These are phyloP conservation scores for Colletotrichum navitas DNA, from an alignment of 2,329 filamentous ascomycete species.

Conservation along the genomic window DNA sequence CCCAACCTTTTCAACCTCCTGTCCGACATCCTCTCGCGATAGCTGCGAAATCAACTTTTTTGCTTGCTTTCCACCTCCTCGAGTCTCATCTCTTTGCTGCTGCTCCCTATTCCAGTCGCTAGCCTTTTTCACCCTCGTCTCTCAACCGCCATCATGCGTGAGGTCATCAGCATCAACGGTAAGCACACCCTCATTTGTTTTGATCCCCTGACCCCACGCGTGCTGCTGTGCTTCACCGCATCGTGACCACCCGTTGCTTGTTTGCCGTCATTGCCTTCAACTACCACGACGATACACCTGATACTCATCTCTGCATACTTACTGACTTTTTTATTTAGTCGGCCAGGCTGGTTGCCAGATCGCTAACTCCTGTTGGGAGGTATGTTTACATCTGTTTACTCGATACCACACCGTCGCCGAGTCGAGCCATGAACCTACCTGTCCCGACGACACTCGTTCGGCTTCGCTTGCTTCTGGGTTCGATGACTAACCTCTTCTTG, in stretches of 20 bases:
- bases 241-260: slow-evolving; percentile 46
- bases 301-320: slow-evolving; percentile 29
- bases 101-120: slow-evolving; percentile 43
- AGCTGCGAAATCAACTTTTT: slow-evolving; percentile 40
- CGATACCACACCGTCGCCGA: slow-evolving; percentile 8
- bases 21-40: slow-evolving; percentile 40
- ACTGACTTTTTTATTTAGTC: slow-evolving; percentile 77
- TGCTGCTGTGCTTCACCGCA: slow-evolving; percentile 61
- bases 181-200: slow-evolving; percentile 56
- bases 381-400: slow-evolving; percentile 65
- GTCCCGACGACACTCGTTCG: neutral
- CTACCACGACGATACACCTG: slow-evolving; percentile 41
- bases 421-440: slow-evolving; percentile 9
- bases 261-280: slow-evolving; percentile 40
- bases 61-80: slow-evolving; percentile 30
- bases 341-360: slow-evolving; percentile 99
- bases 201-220: slow-evolving; percentile 52
- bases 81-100: slow-evolving; percentile 29
- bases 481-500: slow-evolving; percentile 21
- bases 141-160: slow-evolving; percentile 82
- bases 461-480: neutral
- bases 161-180: slow-evolving; percentile 99
- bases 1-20: slow-evolving; percentile 40
- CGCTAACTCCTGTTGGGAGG: slow-evolving; percentile 99
- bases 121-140: slow-evolving; percentile 36